Percentiles rank a stretch among this genome's conserved stretches.
phyloP scores from a whole-genome alignment of 2,329 filamentous ascomycete species.

The Dothiorella sarmentorum region DNA sequence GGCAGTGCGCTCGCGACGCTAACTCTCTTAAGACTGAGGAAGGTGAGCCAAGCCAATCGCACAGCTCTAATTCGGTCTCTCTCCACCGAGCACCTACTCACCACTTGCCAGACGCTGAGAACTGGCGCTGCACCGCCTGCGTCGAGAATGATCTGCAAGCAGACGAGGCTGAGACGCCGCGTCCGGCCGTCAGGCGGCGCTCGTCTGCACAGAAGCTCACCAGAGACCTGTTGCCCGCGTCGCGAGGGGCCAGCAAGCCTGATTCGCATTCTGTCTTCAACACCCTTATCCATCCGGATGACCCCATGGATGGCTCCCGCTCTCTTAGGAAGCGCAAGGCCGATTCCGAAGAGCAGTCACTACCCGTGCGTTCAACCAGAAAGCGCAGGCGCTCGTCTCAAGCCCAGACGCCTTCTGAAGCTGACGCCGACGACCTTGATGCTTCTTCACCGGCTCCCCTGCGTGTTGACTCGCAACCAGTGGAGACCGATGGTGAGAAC shows the following conservation, averaged over 20 bases:
- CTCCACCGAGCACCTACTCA: constrained; percentile 16
- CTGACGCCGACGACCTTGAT: constrained; percentile 21
- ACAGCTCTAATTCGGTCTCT: constrained; percentile 17
- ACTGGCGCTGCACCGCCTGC: constrained; percentile 62
- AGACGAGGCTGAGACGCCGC: constrained; percentile 37
- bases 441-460: constrained; percentile 31
- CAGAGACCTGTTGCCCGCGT: constrained; percentile 68
- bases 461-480: constrained; percentile 27
- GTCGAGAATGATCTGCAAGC: constrained; percentile 51
- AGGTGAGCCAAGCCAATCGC: constrained; percentile 50
- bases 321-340: constrained; percentile 81
- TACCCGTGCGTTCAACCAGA: constrained; percentile 38
- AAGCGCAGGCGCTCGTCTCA: constrained; percentile 36
- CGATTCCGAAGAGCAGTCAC: constrained; percentile 64
- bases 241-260: constrained; percentile 60
- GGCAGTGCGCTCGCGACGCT: constrained; percentile 78
- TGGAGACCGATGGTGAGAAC: constrained; percentile 5
- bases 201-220: constrained; percentile 64
- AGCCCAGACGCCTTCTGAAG: constrained; percentile 24
- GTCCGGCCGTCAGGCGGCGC: constrained; percentile 47
- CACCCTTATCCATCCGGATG: constrained; percentile 66
- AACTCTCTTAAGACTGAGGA: constrained; percentile 60
- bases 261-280: constrained; percentile 77
- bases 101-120: constrained; percentile 47
- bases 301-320: constrained; percentile 72